Evolutionary conservation across 2,329 filamentous ascomycete genomes (phyloP).

Genomic region (Penicillium sp.): DNA sequence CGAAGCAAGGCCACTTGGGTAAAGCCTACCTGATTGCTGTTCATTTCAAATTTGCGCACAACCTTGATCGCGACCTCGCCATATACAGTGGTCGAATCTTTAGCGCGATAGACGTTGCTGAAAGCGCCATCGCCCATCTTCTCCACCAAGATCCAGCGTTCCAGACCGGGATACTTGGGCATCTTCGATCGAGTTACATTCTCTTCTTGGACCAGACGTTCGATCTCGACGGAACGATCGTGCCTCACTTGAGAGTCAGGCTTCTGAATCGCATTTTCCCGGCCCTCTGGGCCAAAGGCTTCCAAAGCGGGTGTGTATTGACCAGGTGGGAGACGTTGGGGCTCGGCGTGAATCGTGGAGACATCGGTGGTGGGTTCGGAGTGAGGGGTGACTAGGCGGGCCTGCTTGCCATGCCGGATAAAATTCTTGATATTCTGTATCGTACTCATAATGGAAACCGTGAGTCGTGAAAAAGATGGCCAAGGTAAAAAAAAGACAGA

Average conservation of each 20-base stretch:
- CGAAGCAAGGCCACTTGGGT: slow-evolving; percentile 25
- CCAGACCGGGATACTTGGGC: slow-evolving; percentile 79
- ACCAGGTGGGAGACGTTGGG: slow-evolving; percentile 55
- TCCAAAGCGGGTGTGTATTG: slow-evolving; percentile 57
- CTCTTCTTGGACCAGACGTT: slow-evolving; percentile 88
- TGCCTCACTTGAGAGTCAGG: slow-evolving; percentile 61
- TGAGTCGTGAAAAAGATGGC: slow-evolving; percentile 1
- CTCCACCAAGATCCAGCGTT: slow-evolving; percentile 82
- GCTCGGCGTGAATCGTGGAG: slow-evolving; percentile 65
- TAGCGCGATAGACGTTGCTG: slow-evolving; percentile 94
- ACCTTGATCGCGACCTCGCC: slow-evolving; percentile 96
- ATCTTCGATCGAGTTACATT: slow-evolving; percentile 82
- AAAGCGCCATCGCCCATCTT: slow-evolving; percentile 99
- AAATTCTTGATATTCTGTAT: slow-evolving; percentile 99
- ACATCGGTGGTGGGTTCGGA: slow-evolving; percentile 65
- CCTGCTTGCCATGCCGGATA: slow-evolving; percentile 96
- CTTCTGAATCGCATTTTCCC: slow-evolving; percentile 66
- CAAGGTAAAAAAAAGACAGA: neutral
- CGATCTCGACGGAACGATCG: slow-evolving; percentile 65
- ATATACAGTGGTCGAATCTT: slow-evolving; percentile 69
- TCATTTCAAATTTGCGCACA: slow-evolving; percentile 98
- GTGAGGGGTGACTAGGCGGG: slow-evolving; percentile 65
- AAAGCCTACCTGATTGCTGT: slow-evolving; percentile 86
- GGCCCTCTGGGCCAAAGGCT: slow-evolving; percentile 58
- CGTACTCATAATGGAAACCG: slow-evolving; percentile 56